Base-by-base conservation (phyloP, 495 filamentous ascomycete species). In the Talaromyces nanjingensis region DNA sequence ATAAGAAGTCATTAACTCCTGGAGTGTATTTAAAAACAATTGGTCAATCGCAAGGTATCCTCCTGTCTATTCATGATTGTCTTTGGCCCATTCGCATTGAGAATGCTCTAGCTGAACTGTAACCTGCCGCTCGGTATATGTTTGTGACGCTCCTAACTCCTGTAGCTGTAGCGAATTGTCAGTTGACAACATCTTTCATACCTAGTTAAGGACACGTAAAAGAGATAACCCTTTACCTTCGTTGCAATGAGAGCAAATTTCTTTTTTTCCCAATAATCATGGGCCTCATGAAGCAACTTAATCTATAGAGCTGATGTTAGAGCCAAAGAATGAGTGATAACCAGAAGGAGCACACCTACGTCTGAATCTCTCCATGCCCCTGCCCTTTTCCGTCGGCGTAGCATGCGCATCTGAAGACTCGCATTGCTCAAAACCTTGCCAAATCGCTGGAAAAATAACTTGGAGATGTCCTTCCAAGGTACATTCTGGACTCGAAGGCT, bases 321-420 rank as follows among this genome's bases (percentile, higher is more conserved):
- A 29, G 3, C 42, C 8, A 14, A 18, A 3, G 12, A 18, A 18
- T 12, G n/a, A 18, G 42, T 47, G 8, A 14, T 14, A 14, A 7
- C 42, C 42, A 11, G 12, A 33, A 6, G 42, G 1, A 18, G n/a
- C 3, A 47, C 3, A 18, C 42, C 3, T 47, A 47, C 42, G 4
- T 47, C 42, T 47, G 12, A 18, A 54, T 86, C 85, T 87, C 87
- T 90, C 4, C 83, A 78, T 11, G 84, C 75, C 72, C 84, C 74
- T 12, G n/a, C n/a, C 60, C 86, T 81, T 70, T 87, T 86, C 49
- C 85, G 81, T 34, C 89, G 77, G 25, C 88, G 78, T 63, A 86
- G 83, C 68, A 86, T 83, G 12, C 88, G 82, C 88, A 91, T 91
- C 73, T 91, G 88, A 53, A 91, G 72, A 5, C 87, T 83, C 3